phyloP scores from a whole-genome alignment of 1,284 basidiomycete species.

The Blastosporella zonata region DNA sequence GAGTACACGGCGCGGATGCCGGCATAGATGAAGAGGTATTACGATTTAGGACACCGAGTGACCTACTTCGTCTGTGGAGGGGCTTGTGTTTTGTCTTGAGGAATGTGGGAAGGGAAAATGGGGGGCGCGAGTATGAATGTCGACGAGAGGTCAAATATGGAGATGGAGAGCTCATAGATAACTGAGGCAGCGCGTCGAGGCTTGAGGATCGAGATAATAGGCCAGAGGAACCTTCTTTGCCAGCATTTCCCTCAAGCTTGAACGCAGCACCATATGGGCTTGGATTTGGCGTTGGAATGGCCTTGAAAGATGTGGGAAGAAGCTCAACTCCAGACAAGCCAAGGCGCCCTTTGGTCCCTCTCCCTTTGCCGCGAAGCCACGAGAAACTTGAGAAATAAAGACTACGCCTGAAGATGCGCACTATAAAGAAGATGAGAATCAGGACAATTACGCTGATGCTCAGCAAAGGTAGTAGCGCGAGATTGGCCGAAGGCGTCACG shows the following conservation, averaged over 20 bases:
- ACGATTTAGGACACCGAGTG: slow-evolving; percentile 13
- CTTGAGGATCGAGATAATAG: slow-evolving; percentile 23
- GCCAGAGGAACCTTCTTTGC: slow-evolving; percentile 10
- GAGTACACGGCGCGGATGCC: slow-evolving; percentile 15
- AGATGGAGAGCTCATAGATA: slow-evolving; percentile 1
- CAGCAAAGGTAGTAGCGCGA: slow-evolving; percentile 16
- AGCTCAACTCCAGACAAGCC: slow-evolving; percentile 20
- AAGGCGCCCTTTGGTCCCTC: slow-evolving; percentile 18
- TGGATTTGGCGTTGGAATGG: slow-evolving; percentile 12
- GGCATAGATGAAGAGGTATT: slow-evolving; percentile 5
- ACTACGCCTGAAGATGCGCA: slow-evolving; percentile 18
- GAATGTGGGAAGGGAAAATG: slow-evolving; percentile 15
- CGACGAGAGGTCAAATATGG: slow-evolving; percentile 7
- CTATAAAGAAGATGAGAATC: slow-evolving; percentile 17
- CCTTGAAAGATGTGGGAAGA: slow-evolving; percentile 21
- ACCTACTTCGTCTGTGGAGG: slow-evolving; percentile 20
- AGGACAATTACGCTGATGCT: slow-evolving; percentile 17
- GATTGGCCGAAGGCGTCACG: slow-evolving; percentile 8
- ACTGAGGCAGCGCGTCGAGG: slow-evolving; percentile 16
- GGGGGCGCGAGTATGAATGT: slow-evolving; percentile 13
- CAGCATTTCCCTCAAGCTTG: slow-evolving; percentile 17
- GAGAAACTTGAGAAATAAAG: slow-evolving; percentile 15
- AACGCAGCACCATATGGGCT: slow-evolving; percentile 18
- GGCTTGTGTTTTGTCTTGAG: slow-evolving; percentile 12
- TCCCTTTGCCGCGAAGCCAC: slow-evolving; percentile 22